Base-by-base conservation (phyloP, 2,329 filamentous ascomycete species). In the Colletotrichum graminicola region DNA sequence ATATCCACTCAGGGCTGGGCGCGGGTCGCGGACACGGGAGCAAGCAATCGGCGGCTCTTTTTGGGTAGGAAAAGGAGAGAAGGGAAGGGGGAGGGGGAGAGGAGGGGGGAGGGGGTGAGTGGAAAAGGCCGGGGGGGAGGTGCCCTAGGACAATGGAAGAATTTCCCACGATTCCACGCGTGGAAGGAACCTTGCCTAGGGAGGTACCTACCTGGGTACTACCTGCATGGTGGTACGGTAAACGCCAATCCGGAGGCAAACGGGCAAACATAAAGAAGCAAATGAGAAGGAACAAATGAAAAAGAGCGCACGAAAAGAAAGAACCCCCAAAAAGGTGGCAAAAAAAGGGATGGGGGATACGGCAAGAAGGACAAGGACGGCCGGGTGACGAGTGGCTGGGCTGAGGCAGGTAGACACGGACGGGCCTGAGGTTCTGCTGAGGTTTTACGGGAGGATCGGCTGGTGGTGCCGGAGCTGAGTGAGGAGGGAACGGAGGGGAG, bases 381-480 rank as follows among this genome's bases (percentile, higher is more conserved):
- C 5, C 52, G 66, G 56, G 36, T 26, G 60, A 41, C 45, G 32
- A 43, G 16, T 29, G 51, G 52, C 54, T 52, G 36, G 54, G 45
- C 43, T 45, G 43, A 3, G 18, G 21, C 18, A 43, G 41, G 6
- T 45, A 62, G 32, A 62, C 14, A 62, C 56, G 49, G 67, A 23
- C 55, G 39, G 51, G 51, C 66, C 60, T 69, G 60, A 61, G 66
- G 69, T 60, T 66, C 45, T 23, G 45, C 39, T 64, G 64, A 56
- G 57, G 63, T 54, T 67, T 54, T 55, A 73, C 72, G 68, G 72
- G 69, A 61, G 65, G 69, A 72, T 72, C 72, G 72, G 72, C 69
- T 72, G 72, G 43, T 66, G 72, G 64, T 69, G 72, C 72, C 72
- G 72, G 72, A 72, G 68, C 71, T 73, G 67, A 62, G 56, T 67